Base-by-base conservation (phyloP, 2,329 filamentous ascomycete species). In the Aspergillus clavatus region DNA sequence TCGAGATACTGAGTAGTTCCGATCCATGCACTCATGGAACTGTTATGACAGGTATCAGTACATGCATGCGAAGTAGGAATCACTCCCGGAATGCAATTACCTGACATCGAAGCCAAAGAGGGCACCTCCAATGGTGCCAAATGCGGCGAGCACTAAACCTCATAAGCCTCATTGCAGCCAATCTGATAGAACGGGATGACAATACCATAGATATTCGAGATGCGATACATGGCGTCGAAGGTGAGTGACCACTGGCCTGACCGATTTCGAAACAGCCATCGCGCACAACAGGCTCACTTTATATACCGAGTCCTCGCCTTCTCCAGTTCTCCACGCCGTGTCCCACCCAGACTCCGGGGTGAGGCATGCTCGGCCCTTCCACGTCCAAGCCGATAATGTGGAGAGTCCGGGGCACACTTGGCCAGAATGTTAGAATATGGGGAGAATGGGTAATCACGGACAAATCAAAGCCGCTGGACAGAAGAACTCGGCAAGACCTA, bases 81-180 rank as follows among this genome's bases (percentile, higher is more conserved):
- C 16, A 70, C 3, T 10, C 7, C 7, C 16, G 24, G 56, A 71
- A 70, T 7, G 70, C 69, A 73, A 77, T 12, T 74, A 79, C 48
- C 70, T 74, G 47, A 81, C 76, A 65, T 81, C 78, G 58, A 81
- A 81, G 31, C 78, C 78, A 55, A 81, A 81, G 16, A 80, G 63
- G 7, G 71, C 75, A 60, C 76, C 77, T 31, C 77, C 77, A 52
- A 79, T 74, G 41, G 78, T 74, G 57, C 77, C 72, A 60, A 80
- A 77, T 48, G 72, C 75, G 43, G 77, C 75, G 52, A 81, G 78
- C 45, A 74, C 65, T 56, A 36, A n/a, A n/a, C n/a, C n/a, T n/a
- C n/a, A n/a, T n/a, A n/a, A n/a, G n/a, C n/a, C n/a, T n/a, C n/a
- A n/a, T n/a, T n/a, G n/a, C n/a, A n/a, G n/a, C n/a, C n/a, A n/a